Evolutionary conservation across 768 basidiomycete genomes (phyloP).

Genomic region (Coprinopsis strossmayeri): DNA sequence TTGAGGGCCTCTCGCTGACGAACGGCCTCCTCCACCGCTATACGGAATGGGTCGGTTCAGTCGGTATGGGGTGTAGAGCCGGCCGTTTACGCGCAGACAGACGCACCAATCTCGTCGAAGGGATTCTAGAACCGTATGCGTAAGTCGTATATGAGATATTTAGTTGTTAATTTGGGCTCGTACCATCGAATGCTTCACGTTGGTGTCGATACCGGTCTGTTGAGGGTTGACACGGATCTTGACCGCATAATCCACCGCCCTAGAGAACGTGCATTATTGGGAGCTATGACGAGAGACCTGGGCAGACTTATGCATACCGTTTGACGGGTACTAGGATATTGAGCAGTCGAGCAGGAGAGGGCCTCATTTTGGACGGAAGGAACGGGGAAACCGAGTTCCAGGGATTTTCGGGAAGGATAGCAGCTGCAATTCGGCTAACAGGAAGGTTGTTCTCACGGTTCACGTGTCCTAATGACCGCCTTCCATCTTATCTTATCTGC

Average conservation of each 20-base stretch:
- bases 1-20: conserved; percentile 85
- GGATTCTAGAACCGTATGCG: conserved; percentile 62
- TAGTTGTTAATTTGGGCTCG: conserved; percentile 16
- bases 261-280: background rate
- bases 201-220: conserved; percentile 93
- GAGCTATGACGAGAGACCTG: background rate
- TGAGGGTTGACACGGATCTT: conserved; percentile 96
- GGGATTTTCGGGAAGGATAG: too few relatives aligned
- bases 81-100: background rate
- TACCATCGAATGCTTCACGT: conserved; percentile 99
- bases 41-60: background rate
- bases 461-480: too few relatives aligned
- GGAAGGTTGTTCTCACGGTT: too few relatives aligned
- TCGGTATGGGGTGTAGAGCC: background rate
- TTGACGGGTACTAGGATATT: conserved; percentile 95
- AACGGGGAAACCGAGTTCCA: too few relatives aligned
- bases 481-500: too few relatives aligned
- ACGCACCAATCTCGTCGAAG: conserved; percentile 93
- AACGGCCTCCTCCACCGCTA: conserved; percentile 96
- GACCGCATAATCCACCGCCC: conserved; percentile 94
- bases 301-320: conserved; percentile 40
- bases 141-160: background rate
- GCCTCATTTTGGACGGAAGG: conserved; percentile 62
- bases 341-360: conserved; percentile 63
- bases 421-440: too few relatives aligned